Evolutionary conservation across 23 red algal genomes (phyloP), one percentile per base, ranked within the genome.

Genomic region (Gracilaria domingensis): DNA sequence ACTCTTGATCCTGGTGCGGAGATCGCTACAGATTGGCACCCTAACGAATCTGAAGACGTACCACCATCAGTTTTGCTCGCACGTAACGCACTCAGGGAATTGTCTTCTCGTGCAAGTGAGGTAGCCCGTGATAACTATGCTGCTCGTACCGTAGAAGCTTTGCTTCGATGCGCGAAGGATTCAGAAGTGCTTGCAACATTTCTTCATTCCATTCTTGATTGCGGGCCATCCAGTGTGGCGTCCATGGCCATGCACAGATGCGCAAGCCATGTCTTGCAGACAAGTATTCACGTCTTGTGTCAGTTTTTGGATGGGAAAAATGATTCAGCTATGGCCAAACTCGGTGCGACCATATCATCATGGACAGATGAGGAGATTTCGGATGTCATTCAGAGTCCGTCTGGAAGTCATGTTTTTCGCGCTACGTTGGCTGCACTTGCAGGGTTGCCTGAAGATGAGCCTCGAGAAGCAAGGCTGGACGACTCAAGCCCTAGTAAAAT

Each of bases 391-490:
- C 54, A 54, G 4, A 85, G 39, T 75, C 33, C 90, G 12, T 59
- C 60, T 65, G 90, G 90, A 53, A 85, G 80, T 85, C 90, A 93
- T 79, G 80, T 86, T 24, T 93, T 93, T 79, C 80, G 90, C 16
- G n/a, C 80, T 42, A 47, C 56, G 24, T 60, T 86, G n/a, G 72
- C 79, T 28, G 45, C 53, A 6, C 80, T 93, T 49, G 79, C 80
- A 30, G 90, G 90, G 2, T 28, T 93, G 34, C 90, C 90, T 8
- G 65, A 47, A 26, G 90, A 93, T 66, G 79, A 84, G 81, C 79
- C 90, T 8, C 32, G 67, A 48, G 80, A 84, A 40, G 67, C 90
- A 36, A 77, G 83, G 50, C 64, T 93, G 44, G 90, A 93, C 51
- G 90, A 84, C 67, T 80, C 86, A 34, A 42, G 17, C 17, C 40